Percentiles rank a stretch among this genome's conserved stretches.
Evolutionary conservation across 108 stramenopile species (phyloP).

Genomic region (Bacterosira constricta): DNA sequence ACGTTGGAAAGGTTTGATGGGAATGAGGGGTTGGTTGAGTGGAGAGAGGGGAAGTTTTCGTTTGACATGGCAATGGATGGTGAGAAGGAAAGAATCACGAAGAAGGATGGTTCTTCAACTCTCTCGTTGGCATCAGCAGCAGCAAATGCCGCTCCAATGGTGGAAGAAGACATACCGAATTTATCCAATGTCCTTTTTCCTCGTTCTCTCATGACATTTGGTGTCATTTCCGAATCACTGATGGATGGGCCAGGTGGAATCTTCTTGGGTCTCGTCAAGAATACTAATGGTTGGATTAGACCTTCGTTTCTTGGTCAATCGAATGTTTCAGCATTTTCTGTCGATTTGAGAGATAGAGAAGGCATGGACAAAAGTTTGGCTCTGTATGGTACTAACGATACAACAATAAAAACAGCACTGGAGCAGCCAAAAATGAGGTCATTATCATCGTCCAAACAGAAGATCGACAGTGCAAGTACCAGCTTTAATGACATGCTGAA

Average conservation of each 20-base stretch:
- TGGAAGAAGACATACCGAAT: too few relatives aligned
- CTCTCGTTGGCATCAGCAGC: too few relatives aligned
- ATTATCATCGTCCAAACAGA: too few relatives aligned
- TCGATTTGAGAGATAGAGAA: conserved; percentile 31
- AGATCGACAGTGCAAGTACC: neutral
- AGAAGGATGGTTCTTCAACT: too few relatives aligned
- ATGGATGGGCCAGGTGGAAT: conserved; percentile 49
- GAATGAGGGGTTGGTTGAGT: conserved; percentile 45
- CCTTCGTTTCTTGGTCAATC: conserved; percentile 52
- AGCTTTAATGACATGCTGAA: neutral
- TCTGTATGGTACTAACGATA: conserved; percentile 30
- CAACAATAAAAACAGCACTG: too few relatives aligned
- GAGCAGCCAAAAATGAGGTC: too few relatives aligned
- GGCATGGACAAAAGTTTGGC: conserved; percentile 36
- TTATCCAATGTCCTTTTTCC: conserved; percentile 7
- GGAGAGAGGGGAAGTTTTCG: conserved; percentile 39
- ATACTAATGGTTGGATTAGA: conserved; percentile 43
- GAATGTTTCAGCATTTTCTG: conserved; percentile 32
- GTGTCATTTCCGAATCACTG: conserved; percentile 40
- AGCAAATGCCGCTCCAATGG: neutral
- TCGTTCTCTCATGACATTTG: conserved; percentile 37
- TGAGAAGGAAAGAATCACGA: neutral
- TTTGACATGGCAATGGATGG: neutral
- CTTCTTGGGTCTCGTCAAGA: conserved; percentile 47
- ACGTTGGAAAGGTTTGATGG: conserved; percentile 43